A percentile compares a stretch with the other conserved stretches of the same genome.
phyloP scores from a whole-genome alignment of 1,139 yeast species.

The Debaryomyces nepalensis region DNA sequence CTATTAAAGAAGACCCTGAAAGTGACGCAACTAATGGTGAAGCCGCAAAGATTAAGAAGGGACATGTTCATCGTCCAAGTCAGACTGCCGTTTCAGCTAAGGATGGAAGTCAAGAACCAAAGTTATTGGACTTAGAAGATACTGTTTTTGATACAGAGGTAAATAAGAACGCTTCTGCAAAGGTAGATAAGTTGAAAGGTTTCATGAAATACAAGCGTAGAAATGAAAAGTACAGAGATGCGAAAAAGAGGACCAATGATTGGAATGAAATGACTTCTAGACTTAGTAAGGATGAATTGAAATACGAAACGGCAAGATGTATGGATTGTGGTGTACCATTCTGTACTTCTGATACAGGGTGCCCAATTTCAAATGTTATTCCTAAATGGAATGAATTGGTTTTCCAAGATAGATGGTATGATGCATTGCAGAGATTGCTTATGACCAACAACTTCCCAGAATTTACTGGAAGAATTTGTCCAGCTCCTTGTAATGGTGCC shows the following conservation, averaged over 20 bases:
- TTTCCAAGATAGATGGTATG: conserved; percentile 93
- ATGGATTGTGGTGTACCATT: conserved; percentile 99
- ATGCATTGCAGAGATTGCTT: conserved; percentile 87
- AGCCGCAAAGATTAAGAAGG: conserved; percentile 55
- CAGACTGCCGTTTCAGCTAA: conserved; percentile 30
- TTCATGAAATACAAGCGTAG: conserved; percentile 93
- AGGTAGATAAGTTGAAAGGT: conserved; percentile 83
- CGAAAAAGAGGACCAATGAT: conserved; percentile 78
- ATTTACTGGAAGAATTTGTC: conserved; percentile 97
- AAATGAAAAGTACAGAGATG: conserved; percentile 81
- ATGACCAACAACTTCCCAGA: conserved; percentile 99
- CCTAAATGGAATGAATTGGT: conserved; percentile 98
- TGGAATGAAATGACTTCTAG: conserved; percentile 92
- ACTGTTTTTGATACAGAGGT: conserved; percentile 71
- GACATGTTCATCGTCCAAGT: conserved; percentile 46
- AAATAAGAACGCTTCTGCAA: conserved; percentile 65
- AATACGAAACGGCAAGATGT: conserved; percentile 96
- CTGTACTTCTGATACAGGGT: conserved; percentile 97
- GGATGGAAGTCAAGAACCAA: conserved; percentile 67
- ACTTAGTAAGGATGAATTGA: conserved; percentile 82
- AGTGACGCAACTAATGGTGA: conserved; percentile 91
- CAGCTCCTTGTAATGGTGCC: conserved; percentile 99
- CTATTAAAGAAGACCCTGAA: conserved; percentile 78
- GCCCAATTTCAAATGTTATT: conserved; percentile 95
- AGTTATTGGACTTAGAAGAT: conserved; percentile 88